Evolutionary conservation across 2,329 filamentous ascomycete species (phyloP), one percentile per base, ranked within the genome.

Genomic region (Alternaria viburni): DNA sequence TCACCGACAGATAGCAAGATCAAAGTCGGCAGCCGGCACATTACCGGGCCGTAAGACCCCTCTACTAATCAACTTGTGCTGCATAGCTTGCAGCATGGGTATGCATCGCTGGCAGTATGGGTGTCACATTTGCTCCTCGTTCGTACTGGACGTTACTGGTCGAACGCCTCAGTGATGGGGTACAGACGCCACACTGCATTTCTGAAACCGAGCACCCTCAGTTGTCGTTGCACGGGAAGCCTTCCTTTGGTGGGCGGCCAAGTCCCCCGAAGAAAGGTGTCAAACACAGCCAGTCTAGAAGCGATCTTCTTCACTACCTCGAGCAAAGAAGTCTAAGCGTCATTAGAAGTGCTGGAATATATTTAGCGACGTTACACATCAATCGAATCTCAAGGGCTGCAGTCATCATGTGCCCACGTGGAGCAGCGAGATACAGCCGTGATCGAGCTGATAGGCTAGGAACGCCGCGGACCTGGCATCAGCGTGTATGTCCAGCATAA

Each of bases 291-390:
- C 32, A 51, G 23, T 43, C 19, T 62, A 52, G 28, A 28, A 30
- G 51, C 43, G 44, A 36, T 57, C 32, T 21, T 32, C n/a, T 51
- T 12, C 41, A 54, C 50, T 15, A 26, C n/a, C 7, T 32, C 17
- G 41, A 36, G 23, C 11, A 21, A 44, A 52, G 25, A 47, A 61
- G 19, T 65, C 47, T 61, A 65, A 41, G 55, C 59, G 62, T 69
- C 68, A 68, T 69, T n/a, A 66, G n/a, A 30, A 54, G 59, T 45
- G 25, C 26, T 44, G 25, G 26, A n/a, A 41, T 59, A 23, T 30
- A 54, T 55, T 45, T 54, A 57, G 56, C 57, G 52, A 54, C 17
- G 57, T 64, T 58, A 57, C 58, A 62, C 62, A 58, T 21, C 23
- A 46, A 49, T 30, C 51, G 36, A 57, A 25, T 51, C 36, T 36